Base-by-base conservation (phyloP, 176 grass and related monocot species). In the Puya raimondii region DNA sequence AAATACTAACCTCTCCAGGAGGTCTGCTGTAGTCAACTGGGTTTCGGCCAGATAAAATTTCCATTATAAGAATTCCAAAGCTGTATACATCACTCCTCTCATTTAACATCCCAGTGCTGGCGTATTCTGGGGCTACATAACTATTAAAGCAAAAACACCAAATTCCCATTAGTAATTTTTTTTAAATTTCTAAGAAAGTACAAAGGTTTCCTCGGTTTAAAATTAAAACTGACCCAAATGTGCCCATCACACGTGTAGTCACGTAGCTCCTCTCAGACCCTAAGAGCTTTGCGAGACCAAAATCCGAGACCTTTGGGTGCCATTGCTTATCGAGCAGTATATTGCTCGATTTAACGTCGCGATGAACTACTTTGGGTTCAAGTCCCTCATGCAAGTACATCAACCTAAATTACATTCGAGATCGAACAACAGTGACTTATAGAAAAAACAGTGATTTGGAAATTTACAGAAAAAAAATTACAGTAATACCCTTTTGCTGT, bases 81-180 rank as follows among this genome's bases (percentile, higher is more conserved):
- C 95, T 99, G 77, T 99, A 99, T 51, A 99, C 90, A 65, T 99
- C 95, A 52, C 90, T 99, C 74, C 87, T 74, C 82, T 99, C 95
- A 10, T 86, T 99, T 56, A 99, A 58, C 95, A 99, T 99, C 16
- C 95, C 95, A 0, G 95, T 99, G 66, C 95, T 99, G 11, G 95
- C 95, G 57, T 99, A 99, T 49, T 99, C 95, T 12, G 95, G 95
- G 12, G 95, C 95, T 66, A 99, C 90, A 49, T 99, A 99, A 1
- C 95, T 99, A 49, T 12, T 12, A 50, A 64, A 74, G 10, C 64
- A 72, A 63, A 58, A 66, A 53, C 20, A 15, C 23, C 15, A n/a
- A 70, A 9, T 29, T 51, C 12, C 29, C 3, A 21, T 54, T 42
- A 1, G 21, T 65, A 49, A 13, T 50, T 10, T 1, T 1, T 12